Conservation (phyloP, 495 filamentous ascomycete species). For the Aspergillus heteromorphus region DNA sequence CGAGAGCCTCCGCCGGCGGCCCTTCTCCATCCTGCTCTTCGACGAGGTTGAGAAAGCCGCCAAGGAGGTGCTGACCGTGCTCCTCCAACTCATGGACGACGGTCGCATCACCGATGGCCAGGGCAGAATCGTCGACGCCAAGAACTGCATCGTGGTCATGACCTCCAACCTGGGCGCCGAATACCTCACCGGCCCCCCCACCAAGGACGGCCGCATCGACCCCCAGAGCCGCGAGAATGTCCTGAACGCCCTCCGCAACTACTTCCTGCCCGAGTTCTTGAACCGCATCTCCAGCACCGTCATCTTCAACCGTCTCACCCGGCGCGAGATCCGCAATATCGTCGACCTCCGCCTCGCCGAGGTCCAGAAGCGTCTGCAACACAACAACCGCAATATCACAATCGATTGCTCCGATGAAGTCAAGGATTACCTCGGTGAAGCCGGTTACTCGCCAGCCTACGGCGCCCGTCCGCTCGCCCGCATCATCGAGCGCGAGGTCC, state of each 20-base stretch:
- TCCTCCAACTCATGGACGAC: conserved; percentile 97
- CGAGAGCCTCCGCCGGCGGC: conserved; percentile 83
- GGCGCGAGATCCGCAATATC: conserved; percentile 85
- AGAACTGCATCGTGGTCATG: conserved; percentile 99
- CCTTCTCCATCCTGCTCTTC: conserved; percentile 96
- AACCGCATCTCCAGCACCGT: conserved; percentile 93
- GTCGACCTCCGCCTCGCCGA: conserved; percentile 86
- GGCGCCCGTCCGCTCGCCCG: conserved; percentile 83
- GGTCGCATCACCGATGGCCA: conserved; percentile 98
- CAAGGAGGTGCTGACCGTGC: conserved; percentile 93
- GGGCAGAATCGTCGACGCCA: conserved; percentile 87
- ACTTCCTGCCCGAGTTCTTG: conserved; percentile 96
- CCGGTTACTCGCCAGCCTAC: conserved; percentile 91
- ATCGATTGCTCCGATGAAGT: conserved; percentile 76
- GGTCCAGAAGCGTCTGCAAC: conserved; percentile 79
- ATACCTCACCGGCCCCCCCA: conserved; percentile 73
- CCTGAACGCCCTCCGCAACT: conserved; percentile 80
- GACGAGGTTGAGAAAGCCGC: conserved; percentile 98
- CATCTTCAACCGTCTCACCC: conserved; percentile 96
- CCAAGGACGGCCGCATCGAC: conserved; percentile 79
- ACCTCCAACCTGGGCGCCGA: conserved; percentile 96
- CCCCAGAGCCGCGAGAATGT: conserved; percentile 81
- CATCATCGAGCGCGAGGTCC: conserved; percentile 91
- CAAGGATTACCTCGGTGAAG: conserved; percentile 80
- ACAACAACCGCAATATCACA: conserved; percentile 74